Evolutionary conservation across 139 green algal genomes (phyloP), one percentile per base, ranked within the genome.

Genomic region (Chlamydomonas sp.): DNA sequence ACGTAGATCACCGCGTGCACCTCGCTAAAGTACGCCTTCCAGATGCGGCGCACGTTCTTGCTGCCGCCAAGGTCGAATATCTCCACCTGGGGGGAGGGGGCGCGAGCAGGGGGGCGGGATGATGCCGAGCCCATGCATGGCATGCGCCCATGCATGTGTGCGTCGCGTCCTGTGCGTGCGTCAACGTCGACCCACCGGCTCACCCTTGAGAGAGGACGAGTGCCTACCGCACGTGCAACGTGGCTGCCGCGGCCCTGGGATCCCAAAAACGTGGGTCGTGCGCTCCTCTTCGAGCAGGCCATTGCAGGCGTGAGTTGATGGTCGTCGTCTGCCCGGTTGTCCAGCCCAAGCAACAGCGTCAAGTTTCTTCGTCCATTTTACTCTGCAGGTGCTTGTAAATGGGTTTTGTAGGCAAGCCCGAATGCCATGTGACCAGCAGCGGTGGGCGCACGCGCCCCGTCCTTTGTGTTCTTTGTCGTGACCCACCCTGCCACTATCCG

Each of bases 31-130:
- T 88, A 88, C 3, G 66, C 61, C 10, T 73, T 74, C 82, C 82
- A 88, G 2, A 85, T 81, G n/a, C 73, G 60, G 2, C 82, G 71
- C 22, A 88, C 84, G 36, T 35, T 72, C 35, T 81, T 78, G 1
- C 79, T 68, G 5, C 82, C 82, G 1, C 82, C 82, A 1, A 88
- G 62, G 60, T 88, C 82, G 65, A 81, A 88, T 1, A 85, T 37
- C 20, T 66, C 59, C 59, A 66, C 24, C 34, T 64, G 54, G 16
- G 26, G 24, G 34, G 54, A 64, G 26, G 16, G 30, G 16, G 8
- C 22, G 8, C 34, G 6, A 64, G 54, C 8, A 33, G 16, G 30
- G 30, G 54, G 16, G 8, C 34, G 22, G n/a, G n/a, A n/a, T 54
- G 43, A 13, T 26, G 13, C 43, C 43, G 43, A 54, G 43, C 16